Percentiles rank a stretch among this genome's conserved stretches.
phyloP scores from a whole-genome alignment of 345 rosid genomes.

The Gossypium sturtianum region DNA sequence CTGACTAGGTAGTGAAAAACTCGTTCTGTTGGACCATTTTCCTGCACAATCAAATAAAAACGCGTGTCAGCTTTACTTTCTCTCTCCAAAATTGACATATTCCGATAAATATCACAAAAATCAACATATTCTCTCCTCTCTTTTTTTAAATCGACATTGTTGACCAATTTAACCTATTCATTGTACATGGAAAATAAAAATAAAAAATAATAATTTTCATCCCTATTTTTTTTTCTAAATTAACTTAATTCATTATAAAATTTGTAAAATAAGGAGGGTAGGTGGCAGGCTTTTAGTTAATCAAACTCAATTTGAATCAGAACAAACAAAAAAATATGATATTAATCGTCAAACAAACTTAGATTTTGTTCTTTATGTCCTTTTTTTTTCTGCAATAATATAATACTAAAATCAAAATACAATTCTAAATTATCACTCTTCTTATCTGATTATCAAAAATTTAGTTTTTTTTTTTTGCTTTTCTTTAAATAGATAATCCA shows the following conservation, averaged over 20 bases:
- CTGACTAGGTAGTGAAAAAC: fast-evolving
- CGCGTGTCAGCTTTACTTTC: fast-evolving
- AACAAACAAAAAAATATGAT: background rate
- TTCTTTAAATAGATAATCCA: background rate
- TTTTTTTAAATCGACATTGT: too few species aligned
- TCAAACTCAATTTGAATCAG: background rate
- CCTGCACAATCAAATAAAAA: too few species aligned
- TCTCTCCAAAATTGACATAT: fast-evolving
- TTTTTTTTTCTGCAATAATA: background rate
- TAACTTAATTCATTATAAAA: background rate
- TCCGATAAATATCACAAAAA: too few species aligned
- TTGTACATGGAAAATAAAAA: background rate
- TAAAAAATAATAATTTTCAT: background rate
- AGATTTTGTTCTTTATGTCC: background rate
- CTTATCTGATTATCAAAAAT: background rate
- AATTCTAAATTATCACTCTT: too few species aligned
- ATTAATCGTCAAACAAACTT: background rate
- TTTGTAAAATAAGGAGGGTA: background rate
- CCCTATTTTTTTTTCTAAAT: too few species aligned
- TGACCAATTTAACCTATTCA: background rate
- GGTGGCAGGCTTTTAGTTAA: background rate
- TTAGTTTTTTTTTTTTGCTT: background rate
- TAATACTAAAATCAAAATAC: too few species aligned
- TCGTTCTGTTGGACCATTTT: fast-evolving
- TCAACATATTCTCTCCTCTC: fast-evolving